Base-by-base conservation (phyloP, 2,329 filamentous ascomycete genomes). In the Chrysosphaeria jannelii region DNA sequence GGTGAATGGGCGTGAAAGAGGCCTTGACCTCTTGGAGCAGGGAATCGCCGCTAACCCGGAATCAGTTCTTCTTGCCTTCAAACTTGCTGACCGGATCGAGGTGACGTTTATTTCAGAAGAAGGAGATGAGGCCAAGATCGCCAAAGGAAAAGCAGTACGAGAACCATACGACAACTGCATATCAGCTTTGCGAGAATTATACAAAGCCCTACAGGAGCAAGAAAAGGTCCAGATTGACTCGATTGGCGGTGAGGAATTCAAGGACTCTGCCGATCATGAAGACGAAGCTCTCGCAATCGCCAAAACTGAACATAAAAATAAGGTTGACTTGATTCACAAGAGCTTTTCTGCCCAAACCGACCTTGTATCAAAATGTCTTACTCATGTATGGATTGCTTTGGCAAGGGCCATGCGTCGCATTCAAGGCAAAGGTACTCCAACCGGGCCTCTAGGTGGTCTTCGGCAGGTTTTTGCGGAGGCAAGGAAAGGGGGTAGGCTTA, bases 331-430 rank as follows among this genome's bases (percentile, higher is more conserved):
- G 10, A 53, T 69, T 12, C 52, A 61, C 36, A 58, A 70, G 29
- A 64, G 64, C 8, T 70, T 72, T 36, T 58, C 62, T 6, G 57
- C 58, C 5, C 75, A 90, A 37, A 63, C 67, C 16, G 64, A 69
- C 14, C 51, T 71, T 10, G 54, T 93, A 12, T 81, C 71, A 20
- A 67, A 70, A 34, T 81, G 75, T 2, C 67, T 97, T 26, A 89
- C 85, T 0, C 79, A 76, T 36, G 68, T 78, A 4, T 97, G 85
- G 85, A 88, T 93, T 36, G 76, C 78, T 10, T 53, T 93, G 28
- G 88, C 90, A 46, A 67, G 85, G 23, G 72, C 81, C 4, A 90
- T 90, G 61, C 72, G 85, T 27, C 74, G 85, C 25, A 68, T 93
- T 10, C 79, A 93, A 43, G 88, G 85, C 30, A 76, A 79, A 31